Conservation (phyloP, 2,329 filamentous ascomycete genomes). For the Ampelomyces quisqualis region DNA sequence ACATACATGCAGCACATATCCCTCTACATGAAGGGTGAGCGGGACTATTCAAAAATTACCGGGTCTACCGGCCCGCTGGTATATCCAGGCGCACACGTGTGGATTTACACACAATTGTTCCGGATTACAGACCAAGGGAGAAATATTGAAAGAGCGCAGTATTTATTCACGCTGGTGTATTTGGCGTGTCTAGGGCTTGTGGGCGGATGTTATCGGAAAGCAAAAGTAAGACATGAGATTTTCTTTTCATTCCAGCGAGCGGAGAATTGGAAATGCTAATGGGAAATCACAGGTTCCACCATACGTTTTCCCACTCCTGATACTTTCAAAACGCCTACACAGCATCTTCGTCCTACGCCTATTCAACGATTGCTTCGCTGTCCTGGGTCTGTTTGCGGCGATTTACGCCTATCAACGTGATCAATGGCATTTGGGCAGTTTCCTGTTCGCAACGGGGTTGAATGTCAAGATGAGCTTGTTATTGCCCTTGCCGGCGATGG, state of each 20-base stretch:
- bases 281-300: slow-evolving; percentile 82
- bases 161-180: slow-evolving; percentile 79
- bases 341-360: slow-evolving; percentile 89
- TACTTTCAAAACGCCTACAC: slow-evolving; percentile 88
- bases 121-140: slow-evolving; percentile 72
- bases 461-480: slow-evolving; percentile 96
- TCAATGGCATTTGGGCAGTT: slow-evolving; percentile 70
- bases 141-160: slow-evolving; percentile 78
- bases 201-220: slow-evolving; percentile 76
- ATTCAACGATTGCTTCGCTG: slow-evolving; percentile 94
- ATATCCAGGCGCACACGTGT: slow-evolving; percentile 92
- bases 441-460: slow-evolving; percentile 74
- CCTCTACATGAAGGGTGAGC: slow-evolving; percentile 78
- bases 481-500: slow-evolving; percentile 78
- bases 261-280: neutral
- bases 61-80: slow-evolving; percentile 91
- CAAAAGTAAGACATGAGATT: slow-evolving; percentile 57
- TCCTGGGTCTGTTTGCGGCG: slow-evolving; percentile 78
- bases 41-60: slow-evolving; percentile 81
- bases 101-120: slow-evolving; percentile 82
- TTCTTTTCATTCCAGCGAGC: neutral
- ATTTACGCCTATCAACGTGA: slow-evolving; percentile 75
- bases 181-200: slow-evolving; percentile 73
- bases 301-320: slow-evolving; percentile 81
- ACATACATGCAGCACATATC: slow-evolving; percentile 94